Evolutionary conservation across 2,329 filamentous ascomycete species (phyloP).

Genomic region (Arthrobotrys sinensis): DNA sequence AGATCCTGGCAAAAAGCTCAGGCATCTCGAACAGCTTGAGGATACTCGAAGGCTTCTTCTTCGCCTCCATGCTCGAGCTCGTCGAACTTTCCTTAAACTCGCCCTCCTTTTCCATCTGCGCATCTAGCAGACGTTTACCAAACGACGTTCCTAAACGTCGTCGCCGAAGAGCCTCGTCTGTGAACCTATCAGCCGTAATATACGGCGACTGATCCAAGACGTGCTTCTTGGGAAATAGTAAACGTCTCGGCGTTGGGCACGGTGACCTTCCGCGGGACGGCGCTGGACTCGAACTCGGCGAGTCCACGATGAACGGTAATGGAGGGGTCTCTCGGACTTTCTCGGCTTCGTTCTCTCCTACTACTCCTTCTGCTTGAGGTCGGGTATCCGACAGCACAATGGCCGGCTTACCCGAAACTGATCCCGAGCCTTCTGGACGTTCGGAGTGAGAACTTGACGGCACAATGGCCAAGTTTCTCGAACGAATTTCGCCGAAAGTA

Average conservation of each 20-base stretch:
- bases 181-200: background rate
- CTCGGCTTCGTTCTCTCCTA: background rate
- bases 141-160: conserved; percentile 5
- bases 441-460: background rate
- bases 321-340: background rate
- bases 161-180: background rate
- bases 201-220: background rate
- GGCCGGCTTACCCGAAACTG: background rate
- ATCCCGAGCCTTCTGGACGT: background rate
- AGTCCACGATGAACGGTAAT: background rate
- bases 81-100: background rate
- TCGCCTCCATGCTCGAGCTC: background rate
- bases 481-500: conserved; percentile 5
- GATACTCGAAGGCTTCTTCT: conserved; percentile 3
- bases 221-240: background rate
- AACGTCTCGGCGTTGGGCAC: background rate
- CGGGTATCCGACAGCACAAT: too few relatives aligned
- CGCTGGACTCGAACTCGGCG: background rate
- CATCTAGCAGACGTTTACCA: background rate
- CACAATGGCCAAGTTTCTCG: background rate
- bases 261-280: background rate
- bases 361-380: background rate
- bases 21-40: conserved; percentile 23
- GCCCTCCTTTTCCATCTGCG: background rate
- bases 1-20: conserved; percentile 31